These are phyloP conservation scores for Kwoniella sp. DNA, from an alignment of 768 basidiomycete species.

Conservation along the genomic window DNA sequence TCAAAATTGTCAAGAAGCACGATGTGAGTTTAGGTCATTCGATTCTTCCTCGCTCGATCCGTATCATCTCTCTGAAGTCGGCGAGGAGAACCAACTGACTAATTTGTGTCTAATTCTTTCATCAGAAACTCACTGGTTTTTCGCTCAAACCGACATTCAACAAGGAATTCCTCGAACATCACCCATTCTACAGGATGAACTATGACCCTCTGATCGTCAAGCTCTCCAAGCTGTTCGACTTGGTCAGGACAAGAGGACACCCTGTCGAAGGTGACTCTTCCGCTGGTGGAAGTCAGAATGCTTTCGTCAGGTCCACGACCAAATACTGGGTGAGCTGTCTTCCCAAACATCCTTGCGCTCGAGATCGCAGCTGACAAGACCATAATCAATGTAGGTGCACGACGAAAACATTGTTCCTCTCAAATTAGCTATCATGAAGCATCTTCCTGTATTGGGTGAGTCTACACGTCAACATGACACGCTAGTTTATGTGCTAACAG, in stretches of 20 bases:
- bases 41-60: no score
- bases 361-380: constrained; percentile 15
- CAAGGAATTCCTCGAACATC: constrained; percentile 86
- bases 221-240: constrained; percentile 88
- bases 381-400: constrained; percentile 65
- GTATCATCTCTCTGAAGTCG: no score
- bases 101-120: neutral
- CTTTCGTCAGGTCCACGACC: constrained; percentile 97
- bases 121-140: constrained; percentile 86
- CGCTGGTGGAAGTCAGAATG: constrained; percentile 93
- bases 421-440: constrained; percentile 86
- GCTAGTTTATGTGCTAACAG: neutral
- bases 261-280: constrained; percentile 90
- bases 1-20: constrained; percentile 85
- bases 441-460: constrained; percentile 90
- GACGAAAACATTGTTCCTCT: constrained; percentile 91
- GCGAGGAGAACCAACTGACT: no score
- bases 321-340: constrained; percentile 83
- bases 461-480: neutral
- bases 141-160: constrained; percentile 84
- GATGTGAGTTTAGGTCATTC: constrained; percentile 57
- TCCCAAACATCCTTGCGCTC: neutral
- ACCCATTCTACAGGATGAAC: constrained; percentile 82
- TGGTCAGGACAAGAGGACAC: constrained; percentile 91
- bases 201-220: constrained; percentile 90